A percentile compares a stretch with the other conserved stretches of the same genome.
phyloP scores from a whole-genome alignment of 495 filamentous ascomycete genomes.

The Darksidea phi region DNA sequence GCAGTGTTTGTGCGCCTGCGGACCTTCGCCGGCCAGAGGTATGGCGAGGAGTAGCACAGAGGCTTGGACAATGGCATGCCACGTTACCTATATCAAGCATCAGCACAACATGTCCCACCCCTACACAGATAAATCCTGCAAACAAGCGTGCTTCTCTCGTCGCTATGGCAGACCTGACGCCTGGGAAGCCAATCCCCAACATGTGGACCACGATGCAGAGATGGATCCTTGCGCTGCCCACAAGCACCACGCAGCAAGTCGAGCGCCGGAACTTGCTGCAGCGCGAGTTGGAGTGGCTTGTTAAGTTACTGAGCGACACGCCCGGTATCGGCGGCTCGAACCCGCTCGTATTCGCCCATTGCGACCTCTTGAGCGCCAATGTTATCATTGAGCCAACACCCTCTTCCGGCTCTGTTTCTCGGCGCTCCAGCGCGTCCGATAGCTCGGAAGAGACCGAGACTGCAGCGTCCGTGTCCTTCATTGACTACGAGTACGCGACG shows the following conservation, averaged over 20 bases:
- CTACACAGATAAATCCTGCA: conserved; percentile 9
- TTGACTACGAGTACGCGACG: conserved; percentile 91
- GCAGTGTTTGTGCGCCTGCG: conserved; percentile 71
- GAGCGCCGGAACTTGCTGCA: conserved; percentile 66
- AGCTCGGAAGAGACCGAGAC: conserved; percentile 38
- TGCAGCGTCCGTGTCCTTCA: conserved; percentile 69
- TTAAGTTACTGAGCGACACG: conserved; percentile 68
- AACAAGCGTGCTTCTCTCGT: conserved; percentile 28
- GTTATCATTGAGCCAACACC: conserved; percentile 73
- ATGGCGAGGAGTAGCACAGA: conserved; percentile 77
- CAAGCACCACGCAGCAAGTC: conserved; percentile 62
- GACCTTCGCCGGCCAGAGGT: conserved; percentile 68
- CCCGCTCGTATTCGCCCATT: conserved; percentile 86
- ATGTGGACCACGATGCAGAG: conserved; percentile 93
- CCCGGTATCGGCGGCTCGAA: conserved; percentile 67
- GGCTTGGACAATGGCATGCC: conserved; percentile 92
- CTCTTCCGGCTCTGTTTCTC: conserved; percentile 26
- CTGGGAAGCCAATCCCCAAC: conserved; percentile 57
- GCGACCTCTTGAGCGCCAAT: conserved; percentile 91
- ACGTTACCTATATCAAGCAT: conserved; percentile 56
- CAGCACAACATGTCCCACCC: conserved; percentile 32
- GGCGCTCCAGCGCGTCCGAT: conserved; percentile 37
- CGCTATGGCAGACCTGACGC: conserved; percentile 28
- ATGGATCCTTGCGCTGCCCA: conserved; percentile 87
- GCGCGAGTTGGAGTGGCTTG: conserved; percentile 67